Evolutionary conservation across 202 grass and related monocot genomes (phyloP).

Genomic region (Elaeis oleifera): DNA sequence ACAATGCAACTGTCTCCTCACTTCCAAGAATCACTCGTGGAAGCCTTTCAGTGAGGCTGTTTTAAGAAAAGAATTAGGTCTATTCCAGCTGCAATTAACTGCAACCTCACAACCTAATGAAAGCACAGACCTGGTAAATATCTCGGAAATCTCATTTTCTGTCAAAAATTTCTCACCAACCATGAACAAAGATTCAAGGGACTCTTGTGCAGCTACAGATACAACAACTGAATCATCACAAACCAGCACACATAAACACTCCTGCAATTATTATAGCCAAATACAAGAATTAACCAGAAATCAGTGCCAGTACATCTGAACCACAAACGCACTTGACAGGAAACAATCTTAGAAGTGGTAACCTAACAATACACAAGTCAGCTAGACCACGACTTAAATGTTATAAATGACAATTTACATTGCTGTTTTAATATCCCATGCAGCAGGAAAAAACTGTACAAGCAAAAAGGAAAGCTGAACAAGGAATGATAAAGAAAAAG

Average conservation of each 20-base stretch:
- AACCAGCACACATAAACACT: slow-evolving; percentile 76
- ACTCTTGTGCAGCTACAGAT: slow-evolving; percentile 64
- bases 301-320: neutral
- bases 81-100: slow-evolving; percentile 27
- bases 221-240: slow-evolving; percentile 58
- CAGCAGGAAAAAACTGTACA: too few species aligned
- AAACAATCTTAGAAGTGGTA: too few species aligned
- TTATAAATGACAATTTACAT: too few species aligned
- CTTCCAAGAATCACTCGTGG: slow-evolving; percentile 71
- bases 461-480: too few species aligned
- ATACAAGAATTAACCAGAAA: neutral
- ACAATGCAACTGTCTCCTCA: slow-evolving; percentile 64
- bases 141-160: slow-evolving; percentile 72
- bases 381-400: too few species aligned
- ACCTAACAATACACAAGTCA: too few species aligned
- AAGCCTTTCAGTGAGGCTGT: slow-evolving; percentile 65
- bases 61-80: slow-evolving; percentile 31
- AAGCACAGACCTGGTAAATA: slow-evolving; percentile 64
- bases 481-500: too few species aligned
- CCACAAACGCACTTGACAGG: too few species aligned
- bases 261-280: slow-evolving; percentile 41
- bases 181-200: slow-evolving; percentile 64
- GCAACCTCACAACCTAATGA: slow-evolving; percentile 21
- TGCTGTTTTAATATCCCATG: too few species aligned
- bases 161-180: slow-evolving; percentile 44